phyloP scores from a whole-genome alignment of 306 rosid species.

The Rubus idaeus region DNA sequence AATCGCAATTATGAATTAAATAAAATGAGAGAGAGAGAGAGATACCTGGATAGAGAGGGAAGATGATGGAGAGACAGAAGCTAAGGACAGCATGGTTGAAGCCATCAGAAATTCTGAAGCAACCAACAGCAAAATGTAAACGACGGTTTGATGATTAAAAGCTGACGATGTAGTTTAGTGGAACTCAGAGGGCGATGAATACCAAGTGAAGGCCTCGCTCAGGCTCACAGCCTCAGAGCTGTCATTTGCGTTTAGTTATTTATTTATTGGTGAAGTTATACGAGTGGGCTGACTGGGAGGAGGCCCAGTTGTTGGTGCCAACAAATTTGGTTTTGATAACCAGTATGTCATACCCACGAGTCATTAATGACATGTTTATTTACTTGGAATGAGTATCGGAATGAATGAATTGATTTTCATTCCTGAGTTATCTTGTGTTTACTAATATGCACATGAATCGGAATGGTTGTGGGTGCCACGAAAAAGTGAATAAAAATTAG shows the following conservation, averaged over 20 bases:
- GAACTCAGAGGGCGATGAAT: conserved; percentile 10
- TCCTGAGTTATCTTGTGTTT: too few species aligned
- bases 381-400: too few species aligned
- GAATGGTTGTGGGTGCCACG: too few species aligned
- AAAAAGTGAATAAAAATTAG: too few species aligned
- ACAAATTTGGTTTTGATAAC: neutral
- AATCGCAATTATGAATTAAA: neutral
- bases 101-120: conserved; percentile 38
- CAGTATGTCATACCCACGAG: neutral
- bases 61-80: conserved; percentile 47
- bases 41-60: conserved; percentile 54
- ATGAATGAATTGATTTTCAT: too few species aligned
- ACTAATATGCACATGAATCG: too few species aligned
- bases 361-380: too few species aligned
- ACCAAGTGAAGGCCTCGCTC: neutral
- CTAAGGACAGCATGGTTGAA: conserved; percentile 56
- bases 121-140: too few species aligned
- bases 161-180: neutral
- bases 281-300: neutral
- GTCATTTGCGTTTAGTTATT: neutral
- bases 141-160: too few species aligned
- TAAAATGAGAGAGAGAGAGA: neutral
- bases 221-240: too few species aligned
- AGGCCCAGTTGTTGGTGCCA: neutral
- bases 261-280: neutral